Conservation (phyloP, 352 stramenopile genomes). For the Globisporangium mamillatum region DNA sequence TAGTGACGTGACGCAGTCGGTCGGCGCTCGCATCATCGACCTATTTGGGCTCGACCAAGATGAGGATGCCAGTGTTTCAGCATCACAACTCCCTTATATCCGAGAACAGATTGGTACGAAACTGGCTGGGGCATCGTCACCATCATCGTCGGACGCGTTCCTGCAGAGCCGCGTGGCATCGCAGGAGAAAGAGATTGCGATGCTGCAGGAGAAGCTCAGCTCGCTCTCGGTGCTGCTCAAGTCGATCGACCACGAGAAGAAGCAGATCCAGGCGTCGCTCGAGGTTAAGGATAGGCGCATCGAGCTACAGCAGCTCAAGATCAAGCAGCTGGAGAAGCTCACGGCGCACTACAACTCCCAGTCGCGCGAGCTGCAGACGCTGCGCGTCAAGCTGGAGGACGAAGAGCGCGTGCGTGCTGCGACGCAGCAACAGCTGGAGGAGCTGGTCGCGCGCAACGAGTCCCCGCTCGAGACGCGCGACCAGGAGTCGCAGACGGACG, state of each 20-base stretch:
- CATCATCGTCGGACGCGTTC: constrained; percentile 22
- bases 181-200: constrained; percentile 65
- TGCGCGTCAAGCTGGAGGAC: constrained; percentile 47
- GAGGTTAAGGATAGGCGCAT: constrained; percentile 80
- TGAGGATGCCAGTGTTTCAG: constrained; percentile 1
- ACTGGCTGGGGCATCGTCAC: neutral
- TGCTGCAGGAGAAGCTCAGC: constrained; percentile 69
- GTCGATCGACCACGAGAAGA: constrained; percentile 65
- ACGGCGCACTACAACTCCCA: constrained; percentile 43
- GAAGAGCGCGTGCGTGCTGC: constrained; percentile 37
- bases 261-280: constrained; percentile 41
- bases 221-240: constrained; percentile 65
- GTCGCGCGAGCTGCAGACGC: constrained; percentile 41
- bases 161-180: constrained; percentile 59
- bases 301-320: constrained; percentile 58
- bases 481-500: constrained; percentile 51
- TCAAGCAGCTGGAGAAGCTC: constrained; percentile 62
- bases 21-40: constrained; percentile 16
- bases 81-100: neutral
- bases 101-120: neutral
- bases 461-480: constrained; percentile 22
- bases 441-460: neutral
- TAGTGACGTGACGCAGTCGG: constrained; percentile 8
- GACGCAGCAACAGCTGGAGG: constrained; percentile 49
- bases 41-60: constrained; percentile 18